These are phyloP conservation scores for Phylloporus sp. DNA, from an alignment of 768 basidiomycete species.

Conservation along the genomic window DNA sequence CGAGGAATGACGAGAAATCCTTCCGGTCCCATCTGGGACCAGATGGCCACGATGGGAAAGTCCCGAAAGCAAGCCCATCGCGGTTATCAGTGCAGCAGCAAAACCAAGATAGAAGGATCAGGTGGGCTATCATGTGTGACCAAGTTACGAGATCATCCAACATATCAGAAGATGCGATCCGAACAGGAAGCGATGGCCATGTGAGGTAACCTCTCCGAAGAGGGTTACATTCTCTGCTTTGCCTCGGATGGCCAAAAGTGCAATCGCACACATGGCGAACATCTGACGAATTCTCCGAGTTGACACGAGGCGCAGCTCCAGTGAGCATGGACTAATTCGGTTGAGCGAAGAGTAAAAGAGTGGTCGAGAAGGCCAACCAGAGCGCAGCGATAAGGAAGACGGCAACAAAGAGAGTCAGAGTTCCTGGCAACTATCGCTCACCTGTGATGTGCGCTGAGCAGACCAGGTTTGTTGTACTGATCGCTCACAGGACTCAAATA, in stretches of 20 bases:
- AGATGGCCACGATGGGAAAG: constrained; percentile 9
- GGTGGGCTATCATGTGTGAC: constrained; percentile 6
- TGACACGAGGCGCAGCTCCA: constrained; percentile 18
- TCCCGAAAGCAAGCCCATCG: constrained; percentile 6
- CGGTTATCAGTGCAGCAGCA: constrained; percentile 9
- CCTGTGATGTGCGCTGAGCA: constrained; percentile 86
- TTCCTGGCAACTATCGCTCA: constrained; percentile 39
- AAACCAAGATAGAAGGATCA: constrained; percentile 14
- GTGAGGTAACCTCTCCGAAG: constrained; percentile 11
- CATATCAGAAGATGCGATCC: constrained; percentile 11
- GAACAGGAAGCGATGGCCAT: constrained; percentile 5
- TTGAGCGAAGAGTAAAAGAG: neutral
- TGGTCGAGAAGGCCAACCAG: too few species aligned
- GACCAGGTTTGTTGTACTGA: constrained; percentile 93
- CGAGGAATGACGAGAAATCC: constrained; percentile 3
- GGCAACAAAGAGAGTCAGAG: neutral
- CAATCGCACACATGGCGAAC: neutral
- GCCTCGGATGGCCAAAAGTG: constrained; percentile 3
- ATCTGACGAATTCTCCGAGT: constrained; percentile 4
- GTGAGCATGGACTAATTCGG: constrained; percentile 9
- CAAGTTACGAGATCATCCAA: constrained; percentile 4
- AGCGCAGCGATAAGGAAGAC: neutral
- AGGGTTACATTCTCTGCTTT: constrained; percentile 2
- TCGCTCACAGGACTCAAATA: constrained; percentile 97
- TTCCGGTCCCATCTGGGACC: constrained; percentile 4